phyloP scores from a whole-genome alignment of 2,329 filamentous ascomycete species.

The Cryphonectria japonica region DNA sequence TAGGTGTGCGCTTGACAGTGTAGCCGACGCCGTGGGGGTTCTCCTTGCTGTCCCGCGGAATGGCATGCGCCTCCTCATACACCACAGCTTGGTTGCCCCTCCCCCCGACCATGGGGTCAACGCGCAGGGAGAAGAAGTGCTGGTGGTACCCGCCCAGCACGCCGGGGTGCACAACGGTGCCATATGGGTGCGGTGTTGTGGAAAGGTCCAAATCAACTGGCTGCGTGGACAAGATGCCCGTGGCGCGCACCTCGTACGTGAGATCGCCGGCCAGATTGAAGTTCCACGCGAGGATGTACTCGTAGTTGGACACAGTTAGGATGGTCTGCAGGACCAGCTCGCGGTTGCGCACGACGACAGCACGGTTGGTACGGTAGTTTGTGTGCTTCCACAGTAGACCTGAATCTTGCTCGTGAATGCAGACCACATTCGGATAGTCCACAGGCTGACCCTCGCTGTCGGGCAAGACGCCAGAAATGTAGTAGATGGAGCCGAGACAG shows the following conservation, averaged over 20 bases:
- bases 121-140: conserved; percentile 72
- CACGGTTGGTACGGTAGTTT: conserved; percentile 56
- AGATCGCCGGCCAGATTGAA: conserved; percentile 53
- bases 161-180: conserved; percentile 65
- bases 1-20: conserved; percentile 49
- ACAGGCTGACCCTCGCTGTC: conserved; percentile 25
- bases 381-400: conserved; percentile 62
- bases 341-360: conserved; percentile 54
- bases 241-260: conserved; percentile 30
- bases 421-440: conserved; percentile 50
- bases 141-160: conserved; percentile 72
- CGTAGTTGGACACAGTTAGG: conserved; percentile 62
- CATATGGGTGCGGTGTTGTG: conserved; percentile 52
- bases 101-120: conserved; percentile 66
- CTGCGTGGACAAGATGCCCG: conserved; percentile 59
- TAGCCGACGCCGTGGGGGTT: conserved; percentile 59
- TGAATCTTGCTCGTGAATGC: conserved; percentile 61
- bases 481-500: conserved; percentile 63
- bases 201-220: conserved; percentile 58
- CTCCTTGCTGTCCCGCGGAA: conserved; percentile 44
- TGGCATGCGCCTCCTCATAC: conserved; percentile 61
- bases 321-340: conserved; percentile 60
- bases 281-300: conserved; percentile 44
- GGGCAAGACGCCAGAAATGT: conserved; percentile 31
- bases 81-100: conserved; percentile 57